These are phyloP conservation scores for Ustilago lituana DNA, from an alignment of 1,284 basidiomycete species.

Conservation along the genomic window DNA sequence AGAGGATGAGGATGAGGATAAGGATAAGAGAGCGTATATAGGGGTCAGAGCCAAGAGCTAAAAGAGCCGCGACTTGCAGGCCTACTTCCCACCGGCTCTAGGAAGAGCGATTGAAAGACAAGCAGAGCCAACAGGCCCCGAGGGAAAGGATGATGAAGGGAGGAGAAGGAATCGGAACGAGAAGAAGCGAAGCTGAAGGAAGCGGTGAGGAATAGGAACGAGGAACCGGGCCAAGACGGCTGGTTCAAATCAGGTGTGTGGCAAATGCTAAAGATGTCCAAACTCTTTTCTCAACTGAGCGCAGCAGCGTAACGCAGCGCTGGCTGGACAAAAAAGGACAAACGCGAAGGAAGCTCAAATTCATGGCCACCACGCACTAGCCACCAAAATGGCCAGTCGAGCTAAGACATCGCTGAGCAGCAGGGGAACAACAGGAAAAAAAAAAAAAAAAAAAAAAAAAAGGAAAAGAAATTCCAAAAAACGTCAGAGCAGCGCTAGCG, in stretches of 20 bases:
- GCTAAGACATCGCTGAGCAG: no score
- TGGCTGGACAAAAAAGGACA: no score
- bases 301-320: no score
- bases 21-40: neutral
- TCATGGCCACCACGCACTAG: no score
- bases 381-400: no score
- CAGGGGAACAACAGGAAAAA: neutral
- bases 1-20: neutral
- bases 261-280: no score
- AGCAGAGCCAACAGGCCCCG: neutral
- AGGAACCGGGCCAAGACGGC: no score
- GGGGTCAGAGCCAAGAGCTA: neutral
- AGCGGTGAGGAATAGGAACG: neutral
- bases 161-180: neutral
- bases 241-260: no score
- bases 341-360: no score
- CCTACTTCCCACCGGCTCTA: conserved; percentile 12
- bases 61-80: conserved; percentile 4
- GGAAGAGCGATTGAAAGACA: conserved; percentile 8
- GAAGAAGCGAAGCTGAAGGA: neutral
- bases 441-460: neutral
- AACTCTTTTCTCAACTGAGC: no score
- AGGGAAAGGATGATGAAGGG: neutral
- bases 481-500: no score
- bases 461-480: neutral